Evolutionary conservation across 2,329 filamentous ascomycete genomes (phyloP).

Genomic region (Penicillium sp.): DNA sequence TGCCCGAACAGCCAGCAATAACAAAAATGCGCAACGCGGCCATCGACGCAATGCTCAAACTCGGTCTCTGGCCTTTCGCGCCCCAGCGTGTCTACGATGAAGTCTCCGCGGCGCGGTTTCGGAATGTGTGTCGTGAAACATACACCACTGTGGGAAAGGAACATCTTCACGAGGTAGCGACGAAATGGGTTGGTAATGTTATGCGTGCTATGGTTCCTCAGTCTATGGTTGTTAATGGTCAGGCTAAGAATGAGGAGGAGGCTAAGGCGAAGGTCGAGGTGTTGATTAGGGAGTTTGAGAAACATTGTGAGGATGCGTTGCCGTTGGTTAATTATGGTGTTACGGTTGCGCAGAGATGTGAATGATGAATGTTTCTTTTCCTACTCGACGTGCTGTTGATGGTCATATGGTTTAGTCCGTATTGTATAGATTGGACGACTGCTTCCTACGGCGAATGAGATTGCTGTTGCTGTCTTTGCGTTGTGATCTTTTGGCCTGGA

Average conservation of each 20-base stretch:
- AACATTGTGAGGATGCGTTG: slow-evolving; percentile 10
- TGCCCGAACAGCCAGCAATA: slow-evolving; percentile 8
- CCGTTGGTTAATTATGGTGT: slow-evolving; percentile 19
- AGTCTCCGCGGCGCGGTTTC: slow-evolving; percentile 5
- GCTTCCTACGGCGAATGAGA: no score
- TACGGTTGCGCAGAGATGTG: slow-evolving; percentile 14
- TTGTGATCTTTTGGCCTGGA: no score
- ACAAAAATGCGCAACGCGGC: slow-evolving; percentile 7
- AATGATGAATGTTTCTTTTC: neutral
- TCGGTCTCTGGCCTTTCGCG: slow-evolving; percentile 11
- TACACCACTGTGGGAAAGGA: slow-evolving; percentile 15
- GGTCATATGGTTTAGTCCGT: neutral
- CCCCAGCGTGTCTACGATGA: slow-evolving; percentile 13
- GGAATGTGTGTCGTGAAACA: slow-evolving; percentile 6
- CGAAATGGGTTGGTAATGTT: slow-evolving; percentile 16
- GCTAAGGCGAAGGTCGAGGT: slow-evolving; percentile 7
- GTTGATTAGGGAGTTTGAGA: slow-evolving; percentile 16
- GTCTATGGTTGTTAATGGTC: slow-evolving; percentile 12
- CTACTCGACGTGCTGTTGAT: neutral
- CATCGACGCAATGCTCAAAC: slow-evolving; percentile 11
- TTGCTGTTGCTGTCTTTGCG: no score
- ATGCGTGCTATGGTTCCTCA: slow-evolving; percentile 13
- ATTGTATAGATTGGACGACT: neutral
- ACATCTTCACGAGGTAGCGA: slow-evolving; percentile 9
- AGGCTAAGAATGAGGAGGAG: slow-evolving; percentile 4